phyloP scores from a whole-genome alignment of 345 rosid species.

The Psidium guajava region DNA sequence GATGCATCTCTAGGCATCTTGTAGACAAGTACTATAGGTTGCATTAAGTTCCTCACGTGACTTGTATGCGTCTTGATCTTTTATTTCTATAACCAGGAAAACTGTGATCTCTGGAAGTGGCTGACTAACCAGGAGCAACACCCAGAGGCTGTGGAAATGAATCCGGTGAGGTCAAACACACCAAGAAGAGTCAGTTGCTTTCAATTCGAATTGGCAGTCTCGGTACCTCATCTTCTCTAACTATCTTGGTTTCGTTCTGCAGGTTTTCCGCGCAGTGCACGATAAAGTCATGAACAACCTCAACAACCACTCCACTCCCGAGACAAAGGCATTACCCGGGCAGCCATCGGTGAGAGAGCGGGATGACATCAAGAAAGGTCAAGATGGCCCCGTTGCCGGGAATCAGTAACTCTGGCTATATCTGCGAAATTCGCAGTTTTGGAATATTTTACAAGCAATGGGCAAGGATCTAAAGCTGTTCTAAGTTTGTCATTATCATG shows the following conservation, averaged over 20 bases:
- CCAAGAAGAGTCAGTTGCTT: not conserved
- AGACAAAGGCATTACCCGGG: constrained; percentile 49
- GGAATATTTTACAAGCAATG: not conserved
- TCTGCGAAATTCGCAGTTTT: not conserved
- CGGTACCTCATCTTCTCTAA: not conserved
- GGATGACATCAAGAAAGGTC: constrained; percentile 59
- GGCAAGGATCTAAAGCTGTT: not conserved
- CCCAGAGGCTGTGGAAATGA: constrained; percentile 52
- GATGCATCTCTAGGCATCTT: not conserved
- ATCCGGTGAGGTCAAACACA: constrained; percentile 43
- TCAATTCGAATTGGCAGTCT: not conserved
- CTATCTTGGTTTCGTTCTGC: not conserved
- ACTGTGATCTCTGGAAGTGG: constrained; percentile 97
- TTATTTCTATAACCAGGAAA: constrained; percentile 43
- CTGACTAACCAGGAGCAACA: constrained; percentile 78
- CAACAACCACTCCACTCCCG: constrained; percentile 33
- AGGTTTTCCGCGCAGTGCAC: constrained; percentile 68
- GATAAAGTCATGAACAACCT: constrained; percentile 58
- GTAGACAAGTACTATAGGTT: not conserved
- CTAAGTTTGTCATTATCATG: not conserved
- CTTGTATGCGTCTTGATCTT: not conserved
- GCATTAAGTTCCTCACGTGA: not conserved
- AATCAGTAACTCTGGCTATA: constrained; percentile 29
- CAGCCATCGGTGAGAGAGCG: constrained; percentile 69
- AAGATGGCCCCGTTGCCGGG: constrained; percentile 32